A percentile compares a stretch with the other conserved stretches of the same genome.
Evolutionary conservation across 108 stramenopile genomes (phyloP).

Genomic region (Cyclotella atomus): DNA sequence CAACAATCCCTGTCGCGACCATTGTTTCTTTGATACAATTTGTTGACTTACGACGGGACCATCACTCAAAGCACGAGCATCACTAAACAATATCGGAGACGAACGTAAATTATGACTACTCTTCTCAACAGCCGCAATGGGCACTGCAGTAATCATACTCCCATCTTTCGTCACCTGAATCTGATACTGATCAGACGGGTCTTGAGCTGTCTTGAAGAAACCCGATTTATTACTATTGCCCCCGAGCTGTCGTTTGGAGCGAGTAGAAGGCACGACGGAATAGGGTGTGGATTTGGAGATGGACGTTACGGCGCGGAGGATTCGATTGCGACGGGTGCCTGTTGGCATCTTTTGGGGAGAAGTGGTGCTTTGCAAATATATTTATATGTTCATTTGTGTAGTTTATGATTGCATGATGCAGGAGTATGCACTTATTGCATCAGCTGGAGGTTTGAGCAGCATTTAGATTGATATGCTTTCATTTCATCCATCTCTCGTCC

Average conservation of each 20-base stretch:
- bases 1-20: conserved; percentile 23
- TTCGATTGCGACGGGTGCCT: background rate
- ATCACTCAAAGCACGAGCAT: conserved; percentile 1
- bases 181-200: conserved; percentile 17
- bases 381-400: no score
- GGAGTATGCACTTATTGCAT: no score
- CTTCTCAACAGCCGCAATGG: conserved; percentile 8
- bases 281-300: background rate
- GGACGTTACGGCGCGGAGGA: background rate
- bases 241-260: background rate
- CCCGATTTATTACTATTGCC: no score
- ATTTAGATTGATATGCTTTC: no score
- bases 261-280: background rate
- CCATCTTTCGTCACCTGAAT: conserved; percentile 40
- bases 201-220: no score
- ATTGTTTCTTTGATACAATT: background rate
- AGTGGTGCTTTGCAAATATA: no score
- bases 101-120: background rate
- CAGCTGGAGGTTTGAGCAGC: no score
- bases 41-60: background rate
- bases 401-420: no score
- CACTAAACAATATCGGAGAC: conserved; percentile 36
- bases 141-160: conserved; percentile 43
- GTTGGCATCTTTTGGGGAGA: no score
- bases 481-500: no score